phyloP scores from a whole-genome alignment of 2,329 filamentous ascomycete genomes.

The Podosphaera fusca region DNA sequence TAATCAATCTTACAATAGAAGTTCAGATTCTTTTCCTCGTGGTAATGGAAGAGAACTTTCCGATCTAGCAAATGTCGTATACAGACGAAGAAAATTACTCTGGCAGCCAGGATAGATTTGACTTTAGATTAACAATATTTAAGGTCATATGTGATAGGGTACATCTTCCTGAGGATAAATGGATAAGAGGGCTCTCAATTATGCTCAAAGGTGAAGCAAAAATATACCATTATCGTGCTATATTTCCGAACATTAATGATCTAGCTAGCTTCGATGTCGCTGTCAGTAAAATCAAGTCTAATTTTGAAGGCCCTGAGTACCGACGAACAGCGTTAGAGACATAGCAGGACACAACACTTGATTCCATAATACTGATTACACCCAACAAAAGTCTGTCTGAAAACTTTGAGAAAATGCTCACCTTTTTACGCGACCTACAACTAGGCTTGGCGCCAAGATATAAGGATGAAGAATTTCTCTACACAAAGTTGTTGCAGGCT shows the following conservation, averaged over 20 bases:
- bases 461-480: no score
- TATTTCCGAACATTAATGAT: not conserved
- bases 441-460: not conserved
- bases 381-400: not conserved
- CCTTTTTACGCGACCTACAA: not conserved
- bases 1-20: no score
- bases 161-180: not conserved
- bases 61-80: not conserved
- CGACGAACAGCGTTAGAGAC: not conserved
- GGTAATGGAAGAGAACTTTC: not conserved
- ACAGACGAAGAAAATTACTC: not conserved
- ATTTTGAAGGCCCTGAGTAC: not conserved
- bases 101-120: not conserved
- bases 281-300: not conserved
- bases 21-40: no score
- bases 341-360: not conserved
- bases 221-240: not conserved
- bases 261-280: not conserved
- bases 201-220: not conserved
- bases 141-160: conserved; percentile 1
- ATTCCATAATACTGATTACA: not conserved
- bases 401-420: not conserved
- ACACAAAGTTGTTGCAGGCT: no score
- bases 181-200: not conserved
- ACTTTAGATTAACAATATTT: conserved; percentile 2